These are phyloP conservation scores for Hyphodiscus hymeniophilus DNA, from an alignment of 495 filamentous ascomycete species.

Conservation along the genomic window DNA sequence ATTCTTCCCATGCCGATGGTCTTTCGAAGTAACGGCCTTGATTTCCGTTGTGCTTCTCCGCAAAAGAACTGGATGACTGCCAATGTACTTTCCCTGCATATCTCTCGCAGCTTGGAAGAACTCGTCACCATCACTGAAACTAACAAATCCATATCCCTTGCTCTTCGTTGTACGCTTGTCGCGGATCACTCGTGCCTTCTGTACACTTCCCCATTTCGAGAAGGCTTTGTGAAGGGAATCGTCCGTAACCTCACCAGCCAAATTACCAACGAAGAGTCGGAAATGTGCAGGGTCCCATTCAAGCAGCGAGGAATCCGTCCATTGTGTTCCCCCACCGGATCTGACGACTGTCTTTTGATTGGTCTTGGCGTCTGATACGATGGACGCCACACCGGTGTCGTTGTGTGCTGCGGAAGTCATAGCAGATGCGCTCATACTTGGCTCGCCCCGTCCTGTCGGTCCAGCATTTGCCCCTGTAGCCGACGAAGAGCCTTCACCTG, in stretches of 20 bases:
- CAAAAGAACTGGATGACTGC: constrained; percentile 84
- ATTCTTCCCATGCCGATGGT: constrained; percentile 28
- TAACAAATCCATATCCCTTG: constrained; percentile 93
- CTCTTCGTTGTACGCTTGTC: constrained; percentile 95
- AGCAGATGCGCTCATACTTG: constrained; percentile 26
- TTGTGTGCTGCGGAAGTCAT: constrained; percentile 30
- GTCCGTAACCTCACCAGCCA: constrained; percentile 97
- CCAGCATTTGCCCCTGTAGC: constrained; percentile 39
- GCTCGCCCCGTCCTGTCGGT: constrained; percentile 29
- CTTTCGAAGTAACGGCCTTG: constrained; percentile 49
- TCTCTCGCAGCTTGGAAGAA: constrained; percentile 92
- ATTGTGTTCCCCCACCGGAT: constrained; percentile 80
- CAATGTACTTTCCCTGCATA: constrained; percentile 99
- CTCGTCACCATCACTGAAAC: constrained; percentile 89
- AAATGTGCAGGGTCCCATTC: constrained; percentile 97
- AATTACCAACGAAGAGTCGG: constrained; percentile 89
- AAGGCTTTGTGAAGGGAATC: constrained; percentile 93
- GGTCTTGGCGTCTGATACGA: constrained; percentile 32
- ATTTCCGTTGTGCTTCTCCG: constrained; percentile 87
- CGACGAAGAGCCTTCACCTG: constrained; percentile 14
- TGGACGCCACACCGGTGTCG: constrained; percentile 36
- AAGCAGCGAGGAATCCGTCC: constrained; percentile 76
- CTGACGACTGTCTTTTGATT: constrained; percentile 72
- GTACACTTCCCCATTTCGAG: constrained; percentile 73
- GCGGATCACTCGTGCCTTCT: constrained; percentile 89